Base-by-base conservation (phyloP, 129 eudicot genomes). In the Pseudognaphalium luteoalbum region DNA sequence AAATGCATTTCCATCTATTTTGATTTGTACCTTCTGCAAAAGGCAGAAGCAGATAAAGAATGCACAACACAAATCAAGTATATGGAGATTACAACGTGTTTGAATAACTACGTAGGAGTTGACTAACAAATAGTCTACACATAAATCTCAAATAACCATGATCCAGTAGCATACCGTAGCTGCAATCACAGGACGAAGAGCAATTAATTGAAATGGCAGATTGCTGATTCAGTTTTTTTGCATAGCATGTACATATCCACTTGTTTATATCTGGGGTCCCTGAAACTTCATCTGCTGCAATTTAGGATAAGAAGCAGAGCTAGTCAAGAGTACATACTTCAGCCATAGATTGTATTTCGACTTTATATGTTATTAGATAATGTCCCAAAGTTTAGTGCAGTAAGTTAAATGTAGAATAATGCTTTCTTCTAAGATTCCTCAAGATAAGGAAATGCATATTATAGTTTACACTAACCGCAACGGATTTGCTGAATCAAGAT, bases 221-320 rank as follows among this genome's bases (percentile, higher is more conserved):
- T 64, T 64, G 81, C 70, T 68, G 81, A 79, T 82, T 88, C 78
- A 42, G 77, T 73, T 76, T 68, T 60, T 73, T 68, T 35, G 88
- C 78, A 28, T 83, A 79, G 75, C 98, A 94, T 37, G 81, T 70
- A 81, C 98, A 94, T 22, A 86, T 86, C 98, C 98, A 94, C 69
- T 74, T 87, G 70, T 69, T 83, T 64, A 74, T 32, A 20, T 61
- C 90, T 61, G 91, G 68, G 21, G 87, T 61, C 82, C 74, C 76
- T 37, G 87, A 70, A 71, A 37, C 70, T 41, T 83, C 86, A 77
- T 84, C 92, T 86, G 87, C 54, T 77, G 81, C 74, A 76, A 71
- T 34, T 62, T 5, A 54, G 50, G 68, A 33, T 12, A 78, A 70
- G 35, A 69, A 68, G 52, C 16, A 66, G 47, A 78, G 62, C 68